Conservation (phyloP, 164 flowering plant genomes). For the Kalanchoe fedtschenkoi region DNA sequence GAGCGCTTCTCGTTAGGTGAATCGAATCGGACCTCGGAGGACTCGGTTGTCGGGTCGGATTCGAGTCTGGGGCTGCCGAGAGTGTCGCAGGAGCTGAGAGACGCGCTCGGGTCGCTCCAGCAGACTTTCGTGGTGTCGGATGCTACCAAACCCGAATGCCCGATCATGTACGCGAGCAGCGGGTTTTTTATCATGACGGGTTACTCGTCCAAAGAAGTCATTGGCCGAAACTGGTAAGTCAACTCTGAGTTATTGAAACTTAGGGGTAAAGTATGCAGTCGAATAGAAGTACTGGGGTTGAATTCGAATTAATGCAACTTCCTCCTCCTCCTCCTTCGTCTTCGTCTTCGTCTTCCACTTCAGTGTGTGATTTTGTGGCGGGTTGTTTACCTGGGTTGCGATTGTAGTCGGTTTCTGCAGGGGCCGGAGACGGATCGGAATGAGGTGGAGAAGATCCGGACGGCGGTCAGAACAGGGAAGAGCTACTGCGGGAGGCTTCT, state of each 20-base stretch:
- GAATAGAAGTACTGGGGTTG: not conserved
- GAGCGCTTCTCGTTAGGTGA: not conserved
- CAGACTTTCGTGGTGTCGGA: slow-evolving; percentile 98
- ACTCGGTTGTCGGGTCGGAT: slow-evolving; percentile 3
- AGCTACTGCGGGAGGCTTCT: slow-evolving; percentile 88
- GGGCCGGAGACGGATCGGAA: slow-evolving; percentile 76
- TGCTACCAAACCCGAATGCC: slow-evolving; percentile 79
- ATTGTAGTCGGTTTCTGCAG: slow-evolving; percentile 92
- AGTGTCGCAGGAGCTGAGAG: slow-evolving; percentile 80
- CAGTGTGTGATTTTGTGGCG: too few relatives aligned
- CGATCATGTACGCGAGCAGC: slow-evolving; percentile 86
- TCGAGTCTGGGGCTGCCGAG: slow-evolving; percentile 28
- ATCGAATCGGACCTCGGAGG: slow-evolving; percentile 3
- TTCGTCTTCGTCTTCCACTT: not conserved
- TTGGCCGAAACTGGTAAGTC: slow-evolving; percentile 83
- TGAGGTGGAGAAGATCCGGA: slow-evolving; percentile 66
- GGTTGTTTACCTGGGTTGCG: too few relatives aligned
- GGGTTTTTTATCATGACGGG: slow-evolving; percentile 93
- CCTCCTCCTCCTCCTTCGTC: not conserved
- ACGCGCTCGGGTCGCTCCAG: slow-evolving; percentile 64
- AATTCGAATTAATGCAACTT: not conserved
- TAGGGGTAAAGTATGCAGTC: not conserved
- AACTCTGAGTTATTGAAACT: not conserved
- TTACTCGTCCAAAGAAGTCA: slow-evolving; percentile 67
- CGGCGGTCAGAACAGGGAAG: slow-evolving; percentile 47